Base-by-base conservation (phyloP, 1,139 yeast genomes). In the Candida dubliniensis region DNA sequence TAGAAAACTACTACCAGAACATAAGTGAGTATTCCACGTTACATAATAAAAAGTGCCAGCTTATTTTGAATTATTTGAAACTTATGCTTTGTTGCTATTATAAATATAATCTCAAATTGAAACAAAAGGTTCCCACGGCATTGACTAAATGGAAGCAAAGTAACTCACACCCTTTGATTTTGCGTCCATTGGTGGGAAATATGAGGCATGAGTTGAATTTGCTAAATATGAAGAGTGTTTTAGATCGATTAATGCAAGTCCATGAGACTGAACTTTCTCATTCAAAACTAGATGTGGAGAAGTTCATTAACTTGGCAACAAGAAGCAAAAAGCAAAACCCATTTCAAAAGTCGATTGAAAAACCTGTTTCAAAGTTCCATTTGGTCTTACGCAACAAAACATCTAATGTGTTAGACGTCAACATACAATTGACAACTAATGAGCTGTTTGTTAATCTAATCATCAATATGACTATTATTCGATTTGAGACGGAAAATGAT, bases 101-200 rank as follows among this genome's bases (percentile, higher is more conserved):
- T 59, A 70, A 76, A 40, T 70, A 74, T 45, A 80, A 78, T 44
- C 63, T 82, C 29, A 69, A 70, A 31, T 64, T 69, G 48, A 71
- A 72, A 51, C 78, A 73, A 46, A 67, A 69, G 25, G 69, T 62
- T 47, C 79, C 82, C 10, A 72, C 82, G 0, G 67, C 76, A 25
- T 60, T 74, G 47, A 71, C 83, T 41, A 71, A 79, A 59, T 75
- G 73, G 82, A 76, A 71, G 64, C 74, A 70, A 66, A 51, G 55
- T 45, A 68, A 74, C 44, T 69, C 73, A 34, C 79, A 71, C 42
- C 77, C 82, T 1, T 63, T 80, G 44, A 70, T 84, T 24, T 65
- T 84, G 40, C 66, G 87, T 40, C 93, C 95, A 1, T 61, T 87
- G 33, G 69, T 87, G 27, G 89, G 90, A 2, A 84, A 82, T 52